Conservation (phyloP, 371 early-diverging fungal genomes). For the Rhizomucor miehei region DNA sequence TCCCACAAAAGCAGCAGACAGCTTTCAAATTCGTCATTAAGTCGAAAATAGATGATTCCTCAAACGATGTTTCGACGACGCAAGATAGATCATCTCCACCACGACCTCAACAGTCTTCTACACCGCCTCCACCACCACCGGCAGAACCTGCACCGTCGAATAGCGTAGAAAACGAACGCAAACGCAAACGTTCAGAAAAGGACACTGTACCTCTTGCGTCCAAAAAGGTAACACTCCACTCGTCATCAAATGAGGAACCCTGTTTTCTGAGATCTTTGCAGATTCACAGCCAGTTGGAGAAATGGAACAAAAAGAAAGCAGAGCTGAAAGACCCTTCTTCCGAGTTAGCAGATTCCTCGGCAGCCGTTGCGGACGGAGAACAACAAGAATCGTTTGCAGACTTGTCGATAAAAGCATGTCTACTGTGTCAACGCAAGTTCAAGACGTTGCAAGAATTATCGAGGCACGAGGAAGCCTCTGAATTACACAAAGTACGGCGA, state of each 20-base stretch:
- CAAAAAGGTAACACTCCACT: conserved; percentile 27
- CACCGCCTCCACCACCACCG: conserved; percentile 1
- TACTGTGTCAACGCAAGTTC: conserved; percentile 70
- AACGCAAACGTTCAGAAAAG: conserved; percentile 39
- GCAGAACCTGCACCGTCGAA: neutral
- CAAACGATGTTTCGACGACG: too few species aligned
- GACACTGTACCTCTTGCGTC: conserved; percentile 22
- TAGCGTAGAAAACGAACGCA: conserved; percentile 21
- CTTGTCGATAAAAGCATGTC: conserved; percentile 49
- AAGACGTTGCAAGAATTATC: conserved; percentile 53
- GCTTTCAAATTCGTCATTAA: conserved; percentile 44
- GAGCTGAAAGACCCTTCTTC: conserved; percentile 28
- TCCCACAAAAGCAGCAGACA: conserved; percentile 37
- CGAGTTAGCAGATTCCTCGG: too few species aligned
- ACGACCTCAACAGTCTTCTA: neutral
- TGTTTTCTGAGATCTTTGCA: conserved; percentile 5
- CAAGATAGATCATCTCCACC: too few species aligned
- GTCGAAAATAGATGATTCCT: conserved; percentile 20
- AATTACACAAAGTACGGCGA: conserved; percentile 61
- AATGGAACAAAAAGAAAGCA: conserved; percentile 48
- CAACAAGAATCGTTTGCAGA: conserved; percentile 37
- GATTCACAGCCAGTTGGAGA: conserved; percentile 54
- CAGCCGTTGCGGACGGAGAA: conserved; percentile 4
- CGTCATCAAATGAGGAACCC: neutral
- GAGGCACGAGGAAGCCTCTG: conserved; percentile 61